These are phyloP conservation scores for Galerina sulciceps DNA, from an alignment of 768 basidiomycete species.

Conservation along the genomic window DNA sequence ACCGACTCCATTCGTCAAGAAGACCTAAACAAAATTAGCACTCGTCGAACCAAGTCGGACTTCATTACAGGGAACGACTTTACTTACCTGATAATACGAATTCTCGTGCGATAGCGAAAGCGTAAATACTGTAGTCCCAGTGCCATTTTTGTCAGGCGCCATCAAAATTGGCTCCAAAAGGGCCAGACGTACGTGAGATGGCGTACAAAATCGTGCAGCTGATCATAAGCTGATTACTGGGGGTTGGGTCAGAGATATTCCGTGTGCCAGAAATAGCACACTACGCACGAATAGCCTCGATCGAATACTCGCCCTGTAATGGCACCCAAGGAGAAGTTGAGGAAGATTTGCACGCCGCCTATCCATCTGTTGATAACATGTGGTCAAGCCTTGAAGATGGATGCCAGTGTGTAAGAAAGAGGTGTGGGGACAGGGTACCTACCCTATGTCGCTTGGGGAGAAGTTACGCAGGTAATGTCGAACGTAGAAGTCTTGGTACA, in stretches of 20 bases:
- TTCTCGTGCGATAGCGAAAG: conserved; percentile 37
- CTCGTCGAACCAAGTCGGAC: neutral
- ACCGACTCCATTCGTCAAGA: conserved; percentile 54
- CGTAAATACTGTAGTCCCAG: conserved; percentile 31
- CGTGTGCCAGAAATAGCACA: neutral
- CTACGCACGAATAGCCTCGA: conserved; percentile 52
- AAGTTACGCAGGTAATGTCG: conserved; percentile 27
- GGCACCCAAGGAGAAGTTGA: conserved; percentile 51
- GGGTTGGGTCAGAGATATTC: neutral
- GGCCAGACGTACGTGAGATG: conserved; percentile 27
- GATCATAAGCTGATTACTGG: conserved; percentile 27
- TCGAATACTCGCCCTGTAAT: conserved; percentile 53
- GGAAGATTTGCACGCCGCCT: conserved; percentile 55
- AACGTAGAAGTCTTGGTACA: conserved; percentile 35
- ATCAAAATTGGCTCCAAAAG: neutral
- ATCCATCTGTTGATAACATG: conserved; percentile 39
- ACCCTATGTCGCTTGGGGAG: conserved; percentile 31
- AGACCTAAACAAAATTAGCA: conserved; percentile 38
- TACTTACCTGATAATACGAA: conserved; percentile 37
- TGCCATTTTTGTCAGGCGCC: too few relatives aligned
- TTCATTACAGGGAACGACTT: neutral
- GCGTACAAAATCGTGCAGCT: conserved; percentile 24
- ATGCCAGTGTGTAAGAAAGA: neutral
- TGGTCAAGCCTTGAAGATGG: neutral
- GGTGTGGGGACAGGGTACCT: conserved; percentile 6